Percentiles rank a stretch among this genome's conserved stretches.
phyloP scores from a whole-genome alignment of 805 yeast species.

The Candida montana region DNA sequence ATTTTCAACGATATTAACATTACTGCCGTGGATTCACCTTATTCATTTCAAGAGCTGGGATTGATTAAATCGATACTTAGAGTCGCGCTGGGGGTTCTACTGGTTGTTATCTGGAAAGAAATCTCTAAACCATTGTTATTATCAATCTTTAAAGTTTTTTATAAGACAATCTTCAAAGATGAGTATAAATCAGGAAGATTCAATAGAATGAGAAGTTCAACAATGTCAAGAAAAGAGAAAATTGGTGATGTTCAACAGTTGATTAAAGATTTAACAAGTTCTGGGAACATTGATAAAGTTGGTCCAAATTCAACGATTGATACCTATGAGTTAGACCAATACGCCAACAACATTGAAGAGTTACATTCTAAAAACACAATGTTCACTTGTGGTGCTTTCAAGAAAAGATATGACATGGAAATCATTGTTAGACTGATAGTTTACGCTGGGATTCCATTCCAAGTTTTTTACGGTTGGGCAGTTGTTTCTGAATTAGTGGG shows the following conservation, averaged over 20 bases:
- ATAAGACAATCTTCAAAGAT: conserved; percentile 23
- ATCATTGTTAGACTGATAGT: conserved; percentile 72
- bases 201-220: conserved; percentile 22
- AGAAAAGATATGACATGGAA: conserved; percentile 65
- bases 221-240: conserved; percentile 22
- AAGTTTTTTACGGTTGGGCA: conserved; percentile 39
- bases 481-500: conserved; percentile 12
- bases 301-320: conserved; percentile 25
- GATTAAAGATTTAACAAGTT: conserved; percentile 12
- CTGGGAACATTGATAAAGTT: conserved; percentile 15
- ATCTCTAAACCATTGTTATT: conserved; percentile 63
- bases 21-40: conserved; percentile 35
- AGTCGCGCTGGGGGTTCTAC: conserved; percentile 52
- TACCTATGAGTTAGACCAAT: conserved; percentile 21
- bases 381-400: conserved; percentile 43
- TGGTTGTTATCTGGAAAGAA: conserved; percentile 70
- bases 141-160: conserved; percentile 53
- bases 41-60: conserved; percentile 38
- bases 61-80: conserved; percentile 38
- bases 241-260: conserved; percentile 17
- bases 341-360: conserved; percentile 20
- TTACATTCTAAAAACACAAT: conserved; percentile 18
- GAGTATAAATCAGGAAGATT: conserved; percentile 14
- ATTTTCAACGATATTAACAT: conserved; percentile 12
- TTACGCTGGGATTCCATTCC: conserved; percentile 72